Percentiles rank a stretch among this genome's conserved stretches.
Conservation (phyloP, 176 grass and related monocot species). For the Pharus latifolius region DNA sequence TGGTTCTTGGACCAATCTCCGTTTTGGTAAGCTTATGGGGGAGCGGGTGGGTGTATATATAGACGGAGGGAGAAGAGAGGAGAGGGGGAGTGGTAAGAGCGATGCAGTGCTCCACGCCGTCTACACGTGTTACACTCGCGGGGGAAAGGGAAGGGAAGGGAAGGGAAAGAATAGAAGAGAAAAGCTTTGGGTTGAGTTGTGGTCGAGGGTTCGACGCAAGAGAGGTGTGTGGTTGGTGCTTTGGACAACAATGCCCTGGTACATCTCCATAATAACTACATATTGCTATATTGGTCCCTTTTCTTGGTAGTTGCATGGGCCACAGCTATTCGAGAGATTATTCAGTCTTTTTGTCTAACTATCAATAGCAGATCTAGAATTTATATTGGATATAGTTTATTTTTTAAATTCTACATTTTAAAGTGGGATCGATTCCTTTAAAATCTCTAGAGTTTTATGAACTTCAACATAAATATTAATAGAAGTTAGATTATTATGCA, state of each 20-base stretch:
- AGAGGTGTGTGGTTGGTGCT: constrained; percentile 11
- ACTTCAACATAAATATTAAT: no score
- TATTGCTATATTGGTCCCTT: no score
- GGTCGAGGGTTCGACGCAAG: constrained; percentile 22
- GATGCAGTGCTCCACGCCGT: neutral
- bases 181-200: neutral
- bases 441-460: no score
- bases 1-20: neutral
- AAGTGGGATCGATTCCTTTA: no score
- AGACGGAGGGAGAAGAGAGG: neutral
- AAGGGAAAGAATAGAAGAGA: neutral
- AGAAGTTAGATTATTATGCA: no score
- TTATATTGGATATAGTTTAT: no score
- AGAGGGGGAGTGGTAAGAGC: neutral
- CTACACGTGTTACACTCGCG: constrained; percentile 27
- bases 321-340: no score
- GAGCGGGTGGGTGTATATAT: constrained; percentile 12
- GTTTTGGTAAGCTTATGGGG: neutral
- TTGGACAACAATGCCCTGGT: constrained; percentile 16
- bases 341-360: no score
- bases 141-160: no score
- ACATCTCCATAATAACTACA: neutral
- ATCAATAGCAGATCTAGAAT: no score
- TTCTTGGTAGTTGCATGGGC: neutral
- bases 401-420: no score